These are phyloP conservation scores for Pelagomonas calceolata DNA, from an alignment of 108 stramenopile species.

Conservation along the genomic window DNA sequence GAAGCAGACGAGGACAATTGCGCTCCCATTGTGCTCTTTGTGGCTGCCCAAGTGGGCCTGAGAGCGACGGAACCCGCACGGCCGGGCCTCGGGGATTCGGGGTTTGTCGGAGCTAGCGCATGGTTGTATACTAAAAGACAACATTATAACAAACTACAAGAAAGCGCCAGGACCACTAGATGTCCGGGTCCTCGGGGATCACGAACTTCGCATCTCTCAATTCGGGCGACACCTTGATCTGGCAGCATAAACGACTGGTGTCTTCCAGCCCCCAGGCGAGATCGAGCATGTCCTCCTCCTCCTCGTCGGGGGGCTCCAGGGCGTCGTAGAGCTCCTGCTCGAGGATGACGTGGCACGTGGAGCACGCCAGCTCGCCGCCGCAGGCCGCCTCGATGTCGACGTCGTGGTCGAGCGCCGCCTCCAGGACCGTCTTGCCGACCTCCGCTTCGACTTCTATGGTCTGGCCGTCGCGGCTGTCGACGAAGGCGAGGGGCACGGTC, in stretches of 20 bases:
- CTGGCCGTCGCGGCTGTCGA: not conserved
- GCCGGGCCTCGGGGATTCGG: too few species aligned
- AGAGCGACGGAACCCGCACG: too few species aligned
- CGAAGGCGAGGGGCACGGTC: not conserved
- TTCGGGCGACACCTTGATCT: not conserved
- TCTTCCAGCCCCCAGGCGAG: constrained; percentile 91
- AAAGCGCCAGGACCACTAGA: too few species aligned
- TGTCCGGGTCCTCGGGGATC: too few species aligned
- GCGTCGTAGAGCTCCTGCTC: constrained; percentile 69
- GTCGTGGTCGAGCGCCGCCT: not conserved
- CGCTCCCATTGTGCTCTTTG: too few species aligned
- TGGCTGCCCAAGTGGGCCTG: too few species aligned
- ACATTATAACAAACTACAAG: too few species aligned
- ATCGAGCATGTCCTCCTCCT: constrained; percentile 98
- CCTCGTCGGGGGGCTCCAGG: constrained; percentile 72
- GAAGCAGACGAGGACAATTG: too few species aligned
- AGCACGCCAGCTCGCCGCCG: constrained; percentile 72
- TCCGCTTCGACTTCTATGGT: not conserved
- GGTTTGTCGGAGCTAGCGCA: too few species aligned
- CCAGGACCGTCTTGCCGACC: not conserved
- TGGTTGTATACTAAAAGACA: too few species aligned
- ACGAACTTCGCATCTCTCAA: not conserved
- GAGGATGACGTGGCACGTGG: constrained; percentile 85
- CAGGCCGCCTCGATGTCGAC: constrained; percentile 18
- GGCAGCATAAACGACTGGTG: constrained; percentile 30